Base-by-base conservation (phyloP, 2,329 filamentous ascomycete species). In the Colletotrichum lupini region DNA sequence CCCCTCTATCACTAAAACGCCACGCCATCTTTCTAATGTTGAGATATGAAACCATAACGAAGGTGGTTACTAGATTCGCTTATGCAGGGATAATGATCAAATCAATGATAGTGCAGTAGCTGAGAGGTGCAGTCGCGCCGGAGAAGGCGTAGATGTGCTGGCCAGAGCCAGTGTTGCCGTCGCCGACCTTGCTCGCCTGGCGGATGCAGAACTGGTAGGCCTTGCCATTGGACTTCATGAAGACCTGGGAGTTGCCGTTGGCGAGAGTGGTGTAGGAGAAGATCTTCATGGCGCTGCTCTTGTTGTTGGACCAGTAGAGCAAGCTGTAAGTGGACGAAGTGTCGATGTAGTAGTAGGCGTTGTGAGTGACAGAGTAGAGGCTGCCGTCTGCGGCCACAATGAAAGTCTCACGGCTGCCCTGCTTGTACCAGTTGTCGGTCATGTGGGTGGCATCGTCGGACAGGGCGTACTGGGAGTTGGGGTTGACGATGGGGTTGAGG, bases 361-460 rank as follows among this genome's bases (percentile, higher is more conserved):
- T 49, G 42, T 49, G 42, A 3, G 42, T 49, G 42, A 49, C 42
- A n/a, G 42, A 49, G 42, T 49, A 49, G n/a, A 62, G 5, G 35
- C 32, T 62, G 4, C 59, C 59, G 37, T 62, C 59, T 1, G 59
- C 59, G 24, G 59, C 59, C 1, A 62, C 59, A 37, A 62, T 62
- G 59, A 49, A 62, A 11, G 59, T 62, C 59, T 62, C 59, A 19
- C 59, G 59, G 22, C 35, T 42, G 6, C 59, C 59, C 35, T 62
- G 59, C 12, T 32, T 37, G 37, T 62, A 62, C 32, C 19, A 62
- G 59, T 62, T 62, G 24, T 62, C 59, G 22, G 59, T 62, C 59
- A 62, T 62, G 59, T 62, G 59, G 11, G 59, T 62, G 35, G 59
- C 32, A 26, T 42, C 16, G 59, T 62, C 59, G 35, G 59, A 62